Evolutionary conservation across 306 rosid species (phyloP).

Genomic region (Quercus gilva): DNA sequence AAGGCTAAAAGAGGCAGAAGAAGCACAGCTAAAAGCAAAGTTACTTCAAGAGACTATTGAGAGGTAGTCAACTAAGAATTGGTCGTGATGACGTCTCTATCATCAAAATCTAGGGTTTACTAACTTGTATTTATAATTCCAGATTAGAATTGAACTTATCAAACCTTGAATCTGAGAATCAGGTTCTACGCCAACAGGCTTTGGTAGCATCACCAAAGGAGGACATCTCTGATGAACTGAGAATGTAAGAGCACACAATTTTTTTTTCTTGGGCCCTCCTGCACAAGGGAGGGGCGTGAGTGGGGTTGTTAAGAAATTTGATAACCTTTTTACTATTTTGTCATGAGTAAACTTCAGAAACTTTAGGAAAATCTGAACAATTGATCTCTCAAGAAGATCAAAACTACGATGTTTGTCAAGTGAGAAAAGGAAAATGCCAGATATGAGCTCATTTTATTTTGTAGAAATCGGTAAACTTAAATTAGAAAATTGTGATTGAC

Average conservation of each 20-base stretch:
- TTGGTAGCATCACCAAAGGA: conserved; percentile 69
- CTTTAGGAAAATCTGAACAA: not conserved
- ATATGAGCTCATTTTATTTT: not conserved
- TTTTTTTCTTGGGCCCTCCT: not conserved
- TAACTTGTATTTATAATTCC: conserved; percentile 28
- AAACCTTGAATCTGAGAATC: conserved; percentile 81
- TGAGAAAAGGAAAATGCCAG: not conserved
- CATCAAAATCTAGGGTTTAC: conserved; percentile 25
- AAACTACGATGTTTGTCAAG: not conserved
- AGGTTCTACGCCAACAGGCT: conserved; percentile 83
- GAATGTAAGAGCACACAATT: conserved; percentile 38
- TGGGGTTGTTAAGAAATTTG: not conserved
- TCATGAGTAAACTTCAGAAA: conserved; percentile 1
- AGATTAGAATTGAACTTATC: conserved; percentile 76
- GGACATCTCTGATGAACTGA: conserved; percentile 69
- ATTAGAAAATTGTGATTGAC: not conserved
- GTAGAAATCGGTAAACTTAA: not conserved
- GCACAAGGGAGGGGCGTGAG: too few species aligned
- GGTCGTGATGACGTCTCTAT: conserved; percentile 9
- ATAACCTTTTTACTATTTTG: not conserved
- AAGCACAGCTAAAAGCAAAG: conserved; percentile 56
- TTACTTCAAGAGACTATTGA: conserved; percentile 77
- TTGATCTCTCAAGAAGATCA: not conserved
- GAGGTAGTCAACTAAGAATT: conserved; percentile 45
- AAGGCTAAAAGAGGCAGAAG: conserved; percentile 71